Evolutionary conservation across 306 rosid species (phyloP).

Genomic region (Alnus glutinosa): DNA sequence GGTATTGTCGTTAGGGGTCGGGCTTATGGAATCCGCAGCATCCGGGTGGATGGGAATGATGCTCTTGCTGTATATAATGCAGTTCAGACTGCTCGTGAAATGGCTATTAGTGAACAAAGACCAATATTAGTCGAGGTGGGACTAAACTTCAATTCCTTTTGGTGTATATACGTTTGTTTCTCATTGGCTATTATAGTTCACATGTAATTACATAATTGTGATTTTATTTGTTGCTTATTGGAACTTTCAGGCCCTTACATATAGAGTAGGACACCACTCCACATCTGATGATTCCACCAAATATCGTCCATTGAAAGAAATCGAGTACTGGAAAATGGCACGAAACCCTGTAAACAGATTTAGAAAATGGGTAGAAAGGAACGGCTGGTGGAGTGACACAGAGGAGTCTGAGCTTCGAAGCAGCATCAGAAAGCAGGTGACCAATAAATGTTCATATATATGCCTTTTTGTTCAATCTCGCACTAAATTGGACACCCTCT

Average conservation of each 20-base stretch:
- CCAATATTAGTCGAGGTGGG: slow-evolving; percentile 68
- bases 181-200: no score
- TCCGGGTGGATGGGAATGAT: slow-evolving; percentile 76
- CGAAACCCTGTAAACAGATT: slow-evolving; percentile 64
- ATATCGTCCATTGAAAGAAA: slow-evolving; percentile 59
- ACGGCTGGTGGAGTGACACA: slow-evolving; percentile 58
- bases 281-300: slow-evolving; percentile 80
- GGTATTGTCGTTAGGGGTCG: slow-evolving; percentile 71
- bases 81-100: slow-evolving; percentile 55
- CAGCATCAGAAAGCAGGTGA: slow-evolving; percentile 56
- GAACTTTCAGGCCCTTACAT: slow-evolving; percentile 57
- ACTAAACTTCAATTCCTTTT: slow-evolving; percentile 4
- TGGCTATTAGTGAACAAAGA: slow-evolving; percentile 54
- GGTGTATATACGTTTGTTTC: background rate
- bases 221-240: background rate
- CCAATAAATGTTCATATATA: background rate
- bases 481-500: background rate
- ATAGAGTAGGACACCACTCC: slow-evolving; percentile 85
- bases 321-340: slow-evolving; percentile 59
- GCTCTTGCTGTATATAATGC: slow-evolving; percentile 70
- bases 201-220: background rate
- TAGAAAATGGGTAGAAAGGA: slow-evolving; percentile 55
- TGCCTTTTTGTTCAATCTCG: background rate
- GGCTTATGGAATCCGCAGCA: slow-evolving; percentile 67
- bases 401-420: slow-evolving; percentile 54